A percentile compares a stretch with the other conserved stretches of the same genome.
Conservation (phyloP, 345 rosid genomes). For the Physaria fendleri region DNA sequence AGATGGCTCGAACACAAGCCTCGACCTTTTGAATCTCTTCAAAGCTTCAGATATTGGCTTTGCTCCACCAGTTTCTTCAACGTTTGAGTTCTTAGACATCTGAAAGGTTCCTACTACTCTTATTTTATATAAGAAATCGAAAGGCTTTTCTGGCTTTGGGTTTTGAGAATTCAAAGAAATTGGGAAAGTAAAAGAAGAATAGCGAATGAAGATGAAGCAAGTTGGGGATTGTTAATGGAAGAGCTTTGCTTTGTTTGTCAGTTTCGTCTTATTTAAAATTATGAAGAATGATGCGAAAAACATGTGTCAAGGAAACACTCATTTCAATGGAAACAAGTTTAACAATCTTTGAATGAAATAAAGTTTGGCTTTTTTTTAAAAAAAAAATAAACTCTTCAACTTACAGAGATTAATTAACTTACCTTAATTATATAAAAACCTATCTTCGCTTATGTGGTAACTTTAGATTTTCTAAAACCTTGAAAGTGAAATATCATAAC, state of each 20-base stretch:
- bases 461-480: not conserved
- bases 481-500: not conserved
- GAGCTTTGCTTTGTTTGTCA: slow-evolving; percentile 31
- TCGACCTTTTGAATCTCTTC: slow-evolving; percentile 59
- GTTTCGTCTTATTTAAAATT: slow-evolving; percentile 9
- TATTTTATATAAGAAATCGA: not conserved
- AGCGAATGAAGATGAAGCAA: slow-evolving; percentile 14
- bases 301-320: slow-evolving; percentile 36
- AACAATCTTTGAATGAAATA: no score
- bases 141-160: slow-evolving; percentile 9
- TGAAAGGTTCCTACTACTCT: no score
- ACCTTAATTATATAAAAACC: not conserved
- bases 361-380: not conserved
- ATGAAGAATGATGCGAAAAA: slow-evolving; percentile 33
- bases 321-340: not conserved
- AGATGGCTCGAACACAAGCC: slow-evolving; percentile 60
- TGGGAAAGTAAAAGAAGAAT: not conserved
- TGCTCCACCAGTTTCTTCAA: slow-evolving; percentile 29
- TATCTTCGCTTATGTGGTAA: slow-evolving; percentile 5
- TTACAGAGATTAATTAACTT: not conserved
- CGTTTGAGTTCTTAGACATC: slow-evolving; percentile 43
- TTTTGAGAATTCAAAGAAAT: not conserved
- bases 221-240: slow-evolving; percentile 16
- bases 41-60: slow-evolving; percentile 36
- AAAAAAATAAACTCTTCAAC: not conserved